Evolutionary conservation across 2,329 filamentous ascomycete species (phyloP), one percentile per base, ranked within the genome.

Genomic region (Hypoxylon sp.): DNA sequence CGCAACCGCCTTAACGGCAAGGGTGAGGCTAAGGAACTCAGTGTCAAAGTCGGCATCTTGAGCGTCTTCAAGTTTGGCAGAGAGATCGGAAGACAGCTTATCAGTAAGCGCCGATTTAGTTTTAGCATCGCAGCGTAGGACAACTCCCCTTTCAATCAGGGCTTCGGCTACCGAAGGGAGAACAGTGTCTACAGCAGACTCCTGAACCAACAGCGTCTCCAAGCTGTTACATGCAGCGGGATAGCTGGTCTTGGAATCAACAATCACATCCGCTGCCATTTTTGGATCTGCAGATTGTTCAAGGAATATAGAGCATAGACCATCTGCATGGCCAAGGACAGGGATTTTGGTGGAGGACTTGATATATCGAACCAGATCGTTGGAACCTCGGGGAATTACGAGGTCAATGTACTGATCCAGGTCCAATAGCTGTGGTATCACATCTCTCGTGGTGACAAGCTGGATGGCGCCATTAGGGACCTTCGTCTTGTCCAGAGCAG

Each of bases 211-310:
- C 9, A 99, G 86, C 1, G 94, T 97, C 82, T 99, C 96, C n/a
- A 94, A 82, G 45, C 92, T 90, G 82, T 99, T 99, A 85, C 96
- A 99, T 13, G 95, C 96, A 38, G 96, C 96, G 1, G 95, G 93
- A 77, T 99, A 99, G 79, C 91, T 92, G 25, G 92, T 94, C 82
- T 99, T 99, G 50, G 95, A 92, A 81, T 99, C 96, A 60, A 97
- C 85, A 51, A 98, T 84, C 60, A 97, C 91, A 68, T 89, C 88
- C 19, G 87, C 86, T 11, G 93, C 93, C 81, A 93, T 90, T 46
- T 86, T 82, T 41, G 85, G 80, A 74, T 97, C 91, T 51, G 93
- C 94, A 63, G 93, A 92, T 10, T 85, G 84, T 75, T 96, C 92
- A 56, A 99, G 85, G 80, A 96, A 99, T 69, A 93, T 89, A 68